A percentile compares a stretch with the other conserved stretches of the same genome.
Evolutionary conservation across 2,329 filamentous ascomycete species (phyloP).

Genomic region (Aspergillus japonicus): DNA sequence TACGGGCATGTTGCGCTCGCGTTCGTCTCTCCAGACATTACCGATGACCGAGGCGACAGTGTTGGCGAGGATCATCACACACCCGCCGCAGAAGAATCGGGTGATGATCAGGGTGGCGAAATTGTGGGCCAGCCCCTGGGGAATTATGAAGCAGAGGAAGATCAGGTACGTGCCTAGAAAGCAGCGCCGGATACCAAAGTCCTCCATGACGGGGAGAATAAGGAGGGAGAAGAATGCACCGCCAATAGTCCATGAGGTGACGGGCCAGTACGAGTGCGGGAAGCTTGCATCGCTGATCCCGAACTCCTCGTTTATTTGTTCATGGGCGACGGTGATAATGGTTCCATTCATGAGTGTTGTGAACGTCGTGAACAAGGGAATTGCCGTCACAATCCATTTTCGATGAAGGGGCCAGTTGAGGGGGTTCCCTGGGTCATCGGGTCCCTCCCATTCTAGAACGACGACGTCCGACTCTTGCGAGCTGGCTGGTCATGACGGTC

Average conservation of each 20-base stretch:
- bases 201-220: slow-evolving; percentile 22
- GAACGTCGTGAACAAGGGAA: slow-evolving; percentile 19
- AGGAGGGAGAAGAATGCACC: slow-evolving; percentile 20
- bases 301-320: slow-evolving; percentile 19
- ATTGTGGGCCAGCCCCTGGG: slow-evolving; percentile 45
- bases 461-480: background rate
- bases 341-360: slow-evolving; percentile 22
- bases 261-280: slow-evolving; percentile 23
- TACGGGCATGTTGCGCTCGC: slow-evolving; percentile 37
- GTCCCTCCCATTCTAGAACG: slow-evolving; percentile 26
- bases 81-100: slow-evolving; percentile 46
- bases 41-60: slow-evolving; percentile 31
- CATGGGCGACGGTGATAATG: slow-evolving; percentile 20
- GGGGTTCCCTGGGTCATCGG: slow-evolving; percentile 15
- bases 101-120: slow-evolving; percentile 47
- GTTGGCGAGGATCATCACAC: slow-evolving; percentile 43
- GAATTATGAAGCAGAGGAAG: slow-evolving; percentile 45
- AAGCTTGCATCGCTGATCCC: slow-evolving; percentile 16
- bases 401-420: slow-evolving; percentile 20
- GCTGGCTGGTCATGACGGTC: background rate
- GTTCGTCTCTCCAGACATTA: slow-evolving; percentile 34
- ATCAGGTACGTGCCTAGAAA: slow-evolving; percentile 40
- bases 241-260: slow-evolving; percentile 22
- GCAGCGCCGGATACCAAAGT: slow-evolving; percentile 32
- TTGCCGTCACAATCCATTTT: slow-evolving; percentile 21